phyloP scores from a whole-genome alignment of 257 asterid genomes.

The Rubia yunnanensis region DNA sequence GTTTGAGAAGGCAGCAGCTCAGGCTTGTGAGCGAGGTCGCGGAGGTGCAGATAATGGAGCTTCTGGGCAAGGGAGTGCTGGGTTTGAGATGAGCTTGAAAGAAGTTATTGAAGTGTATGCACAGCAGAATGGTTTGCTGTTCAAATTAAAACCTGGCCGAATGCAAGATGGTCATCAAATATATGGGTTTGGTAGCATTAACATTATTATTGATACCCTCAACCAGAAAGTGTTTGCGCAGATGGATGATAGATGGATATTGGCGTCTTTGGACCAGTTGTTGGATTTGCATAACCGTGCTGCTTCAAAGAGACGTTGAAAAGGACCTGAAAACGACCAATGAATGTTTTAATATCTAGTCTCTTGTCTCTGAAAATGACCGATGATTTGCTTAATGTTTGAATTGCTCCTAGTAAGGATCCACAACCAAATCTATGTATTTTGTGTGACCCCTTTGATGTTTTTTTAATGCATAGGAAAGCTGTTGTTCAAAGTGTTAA shows the following conservation, averaged over 20 bases:
- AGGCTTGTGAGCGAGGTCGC: conserved; percentile 42
- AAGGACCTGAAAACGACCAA: background rate
- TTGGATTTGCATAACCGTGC: conserved; percentile 56
- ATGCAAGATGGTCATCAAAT: conserved; percentile 81
- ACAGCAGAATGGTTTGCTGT: conserved; percentile 27
- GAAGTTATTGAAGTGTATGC: conserved; percentile 33
- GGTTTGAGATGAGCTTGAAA: conserved; percentile 30
- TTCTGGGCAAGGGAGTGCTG: conserved; percentile 18
- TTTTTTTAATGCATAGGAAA: background rate
- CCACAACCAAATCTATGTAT: background rate
- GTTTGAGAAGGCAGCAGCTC: conserved; percentile 74
- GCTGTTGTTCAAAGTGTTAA: background rate
- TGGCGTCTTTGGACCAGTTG: conserved; percentile 68
- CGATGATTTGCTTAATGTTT: background rate
- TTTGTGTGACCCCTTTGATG: background rate
- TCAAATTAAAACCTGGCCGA: conserved; percentile 60
- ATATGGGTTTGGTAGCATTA: conserved; percentile 71
- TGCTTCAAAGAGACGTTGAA: conserved; percentile 28
- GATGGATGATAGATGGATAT: conserved; percentile 56
- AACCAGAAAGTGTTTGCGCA: conserved; percentile 66
- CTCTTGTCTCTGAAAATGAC: conserved; percentile 3
- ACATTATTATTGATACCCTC: conserved; percentile 58
- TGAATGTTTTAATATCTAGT: background rate
- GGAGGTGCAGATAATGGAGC: conserved; percentile 10
- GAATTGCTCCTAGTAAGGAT: background rate